Base-by-base conservation (phyloP, 2,329 filamentous ascomycete species). In the Pseudocercospora vitis region DNA sequence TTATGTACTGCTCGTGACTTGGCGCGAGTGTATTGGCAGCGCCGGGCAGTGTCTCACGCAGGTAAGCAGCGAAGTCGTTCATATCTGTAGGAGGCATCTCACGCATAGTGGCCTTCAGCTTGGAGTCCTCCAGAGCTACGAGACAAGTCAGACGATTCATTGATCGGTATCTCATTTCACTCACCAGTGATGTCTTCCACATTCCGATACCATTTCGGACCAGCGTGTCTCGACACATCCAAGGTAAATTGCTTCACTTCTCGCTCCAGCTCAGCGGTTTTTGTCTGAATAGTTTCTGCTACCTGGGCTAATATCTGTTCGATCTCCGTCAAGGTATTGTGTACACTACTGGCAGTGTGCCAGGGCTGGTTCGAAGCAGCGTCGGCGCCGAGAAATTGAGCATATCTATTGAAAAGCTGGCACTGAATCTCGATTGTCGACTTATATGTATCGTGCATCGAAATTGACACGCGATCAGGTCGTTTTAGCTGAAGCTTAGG, bases 131-230 rank as follows among this genome's bases (percentile, higher is more conserved):
- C 7, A 35, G 14, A 5, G 49, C 49, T 50, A 26, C 16, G 7
- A 9, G 7, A 7, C 12, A n/a, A 1, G 16, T 49, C 19, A 49
- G 47, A 19, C 16, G 47, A 3, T n/a, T n/a, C n/a, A n/a, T n/a
- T n/a, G 8, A 14, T 9, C 7, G 14, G 11, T 28, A 8, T 39
- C 11, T 4, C 16, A 16, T 6, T 19, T 40, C 21, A 40, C 37
- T 40, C 9, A 49, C 47, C 19, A 7, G 49, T 52, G 4, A 52
- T 23, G 21, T 52, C 49, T 16, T 47, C 31, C 1, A 52, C 26
- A 46, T 46, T 32, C 14, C 49, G 26, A 26, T 52, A 52, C 49
- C 49, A 52, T 8, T 14, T 37, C n/a, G 39, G 16, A 33, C 28
- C 39, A 16, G 49, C 39, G 31, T 35, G 19, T 12, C 18, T 12